A percentile compares a stretch with the other conserved stretches of the same genome.
These are phyloP conservation scores for Cornus florida DNA, from an alignment of 148 eudicot species.

Conservation along the genomic window DNA sequence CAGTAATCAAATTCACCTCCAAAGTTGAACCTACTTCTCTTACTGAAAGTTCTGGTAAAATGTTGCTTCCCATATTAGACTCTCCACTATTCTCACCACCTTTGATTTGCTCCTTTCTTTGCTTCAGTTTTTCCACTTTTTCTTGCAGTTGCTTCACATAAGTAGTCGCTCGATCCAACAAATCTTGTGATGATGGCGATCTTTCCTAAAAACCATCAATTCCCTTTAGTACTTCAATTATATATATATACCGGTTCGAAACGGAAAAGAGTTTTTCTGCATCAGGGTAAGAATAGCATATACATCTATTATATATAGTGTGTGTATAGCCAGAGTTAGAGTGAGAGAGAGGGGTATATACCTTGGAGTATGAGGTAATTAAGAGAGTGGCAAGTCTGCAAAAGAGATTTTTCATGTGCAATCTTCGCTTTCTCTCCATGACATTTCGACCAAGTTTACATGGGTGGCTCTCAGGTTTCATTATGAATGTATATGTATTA, in stretches of 20 bases:
- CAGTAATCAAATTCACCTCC: constrained; percentile 11
- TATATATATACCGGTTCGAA: too few relatives aligned
- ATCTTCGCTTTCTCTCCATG: not conserved
- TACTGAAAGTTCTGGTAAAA: not conserved
- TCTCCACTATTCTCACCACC: not conserved
- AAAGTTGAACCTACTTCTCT: not conserved
- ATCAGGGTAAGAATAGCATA: too few relatives aligned
- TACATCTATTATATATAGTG: too few relatives aligned
- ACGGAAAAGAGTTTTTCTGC: too few relatives aligned
- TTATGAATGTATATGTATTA: not conserved
- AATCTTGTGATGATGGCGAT: not conserved
- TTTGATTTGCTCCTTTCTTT: not conserved
- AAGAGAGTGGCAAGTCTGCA: not conserved
- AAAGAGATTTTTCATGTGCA: not conserved
- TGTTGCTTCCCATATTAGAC: not conserved
- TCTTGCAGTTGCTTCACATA: constrained; percentile 1
- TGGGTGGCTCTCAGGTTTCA: not conserved
- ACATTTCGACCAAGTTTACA: not conserved
- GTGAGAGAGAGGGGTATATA: too few relatives aligned
- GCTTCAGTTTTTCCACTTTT: not conserved
- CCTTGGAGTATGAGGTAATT: not conserved
- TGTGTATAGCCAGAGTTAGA: too few relatives aligned
- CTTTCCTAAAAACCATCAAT: not conserved
- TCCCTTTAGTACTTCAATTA: too few relatives aligned
- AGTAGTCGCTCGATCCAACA: not conserved